Evolutionary conservation across 495 filamentous ascomycete genomes (phyloP), one percentile per base, ranked within the genome.

Genomic region (Mytilinidion resinicola): DNA sequence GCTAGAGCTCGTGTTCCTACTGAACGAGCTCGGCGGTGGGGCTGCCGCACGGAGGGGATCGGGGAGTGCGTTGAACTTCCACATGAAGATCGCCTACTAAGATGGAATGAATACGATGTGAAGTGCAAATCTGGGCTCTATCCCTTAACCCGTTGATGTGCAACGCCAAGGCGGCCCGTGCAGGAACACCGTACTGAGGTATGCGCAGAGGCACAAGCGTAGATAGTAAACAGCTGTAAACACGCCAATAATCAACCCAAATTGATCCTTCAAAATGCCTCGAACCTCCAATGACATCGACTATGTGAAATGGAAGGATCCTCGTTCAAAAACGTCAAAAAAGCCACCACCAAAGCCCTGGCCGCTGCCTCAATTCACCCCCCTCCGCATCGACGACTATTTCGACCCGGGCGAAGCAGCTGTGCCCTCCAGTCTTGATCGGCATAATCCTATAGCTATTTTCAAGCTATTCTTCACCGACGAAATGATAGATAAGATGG

Each of bases 261-360:
- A 9, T 46, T 46, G 15, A 46, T 46, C 7, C 42, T 17, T n/a
- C 9, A 46, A 46, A 46, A 46, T 46, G 42, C 42, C 42, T n/a
- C 42, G 20, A 17, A 17, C 15, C 14, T 46, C 42, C 6, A 46
- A 46, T 46, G 15, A 46, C 42, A 46, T 46, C 20, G 15, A 46
- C 42, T 46, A 46, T 46, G 42, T 46, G 42, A 8, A 46, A 17
- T 46, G 15, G 42, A 46, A 46, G 42, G 42, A 46, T 46, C 42
- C 42, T 46, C 42, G 8, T 9, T n/a, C 42, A 7, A 46, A 46
- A 46, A 46, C 7, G 6, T 17, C 15, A 46, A 46, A 46, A 17
- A 46, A 46, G 15, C 42, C 15, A 46, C 14, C 37, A 14, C 37
- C 37, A 39, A 14, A 39, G 37, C 37, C 37, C 8, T 14, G 37